phyloP scores from a whole-genome alignment of 352 stramenopile species.

The Pythium guiyangense region DNA sequence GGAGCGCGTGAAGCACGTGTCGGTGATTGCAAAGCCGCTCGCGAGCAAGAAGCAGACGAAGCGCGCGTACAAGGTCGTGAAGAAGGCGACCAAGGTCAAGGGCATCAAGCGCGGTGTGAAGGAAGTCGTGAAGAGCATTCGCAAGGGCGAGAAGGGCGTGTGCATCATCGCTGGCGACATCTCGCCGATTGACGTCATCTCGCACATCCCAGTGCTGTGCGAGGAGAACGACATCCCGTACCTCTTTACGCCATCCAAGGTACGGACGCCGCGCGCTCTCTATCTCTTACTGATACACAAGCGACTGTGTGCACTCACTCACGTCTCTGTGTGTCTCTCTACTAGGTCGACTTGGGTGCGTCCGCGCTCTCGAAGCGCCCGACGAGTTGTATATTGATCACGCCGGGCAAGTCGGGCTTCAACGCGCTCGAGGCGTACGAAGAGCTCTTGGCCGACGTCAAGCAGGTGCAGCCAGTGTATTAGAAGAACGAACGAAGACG shows the following conservation, averaged over 20 bases:
- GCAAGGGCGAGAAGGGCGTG: conserved; percentile 96
- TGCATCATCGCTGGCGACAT: conserved; percentile 99
- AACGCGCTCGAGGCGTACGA: conserved; percentile 88
- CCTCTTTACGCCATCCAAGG: conserved; percentile 97
- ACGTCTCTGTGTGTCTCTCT: not conserved
- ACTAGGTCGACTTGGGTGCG: conserved; percentile 89
- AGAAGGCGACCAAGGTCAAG: conserved; percentile 96
- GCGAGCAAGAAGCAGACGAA: conserved; percentile 97
- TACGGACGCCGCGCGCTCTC: conserved; percentile 31
- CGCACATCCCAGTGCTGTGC: conserved; percentile 97
- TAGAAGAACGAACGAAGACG: conserved; percentile 26
- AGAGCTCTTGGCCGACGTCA: conserved; percentile 86
- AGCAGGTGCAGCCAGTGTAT: conserved; percentile 84
- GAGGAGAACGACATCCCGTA: conserved; percentile 99
- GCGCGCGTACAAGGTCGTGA: conserved; percentile 92
- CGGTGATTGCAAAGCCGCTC: conserved; percentile 95
- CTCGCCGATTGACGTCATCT: conserved; percentile 99
- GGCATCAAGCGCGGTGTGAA: conserved; percentile 98
- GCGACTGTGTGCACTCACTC: too few species aligned
- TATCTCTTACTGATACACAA: not conserved
- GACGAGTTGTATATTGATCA: conserved; percentile 98
- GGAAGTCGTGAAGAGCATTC: conserved; percentile 99
- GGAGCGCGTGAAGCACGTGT: conserved; percentile 84
- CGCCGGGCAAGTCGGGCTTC: conserved; percentile 89
- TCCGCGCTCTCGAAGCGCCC: conserved; percentile 97